Conservation (phyloP, 2,329 filamentous ascomycete species). For the Chaetoscypha palmicola region DNA sequence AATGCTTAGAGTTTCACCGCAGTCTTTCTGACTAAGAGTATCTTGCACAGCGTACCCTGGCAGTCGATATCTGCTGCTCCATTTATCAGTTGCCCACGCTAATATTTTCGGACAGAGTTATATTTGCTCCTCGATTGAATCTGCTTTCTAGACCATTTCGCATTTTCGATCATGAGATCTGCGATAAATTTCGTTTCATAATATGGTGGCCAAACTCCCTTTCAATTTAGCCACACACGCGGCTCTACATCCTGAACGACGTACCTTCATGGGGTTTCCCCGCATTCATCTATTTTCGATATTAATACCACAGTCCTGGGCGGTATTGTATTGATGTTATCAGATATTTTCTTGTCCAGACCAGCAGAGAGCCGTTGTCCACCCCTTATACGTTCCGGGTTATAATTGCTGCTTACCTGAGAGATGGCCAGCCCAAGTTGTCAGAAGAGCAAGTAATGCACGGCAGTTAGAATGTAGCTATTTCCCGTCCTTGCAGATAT, state of each 20-base stretch:
- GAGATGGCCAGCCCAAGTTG: background rate
- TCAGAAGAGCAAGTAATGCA: background rate
- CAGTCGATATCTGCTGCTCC: too few species aligned
- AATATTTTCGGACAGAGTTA: too few species aligned
- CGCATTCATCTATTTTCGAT: conserved; percentile 11
- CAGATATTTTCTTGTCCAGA: conserved; percentile 5
- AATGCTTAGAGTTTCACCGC: too few species aligned
- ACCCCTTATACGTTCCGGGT: background rate
- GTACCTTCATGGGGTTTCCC: conserved; percentile 6
- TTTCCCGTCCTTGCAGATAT: background rate
- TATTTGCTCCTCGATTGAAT: too few species aligned
- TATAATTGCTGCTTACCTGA: background rate
- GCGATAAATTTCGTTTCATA: conserved; percentile 1
- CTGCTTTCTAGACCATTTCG: too few species aligned
- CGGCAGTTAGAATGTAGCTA: conserved; percentile 5
- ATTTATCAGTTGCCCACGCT: too few species aligned
- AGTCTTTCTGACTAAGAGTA: too few species aligned
- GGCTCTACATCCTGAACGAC: conserved; percentile 4
- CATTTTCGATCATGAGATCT: conserved; percentile 1
- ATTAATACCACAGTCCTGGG: conserved; percentile 6
- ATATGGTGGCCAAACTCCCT: background rate
- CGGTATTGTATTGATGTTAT: conserved; percentile 5
- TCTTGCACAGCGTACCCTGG: too few species aligned
- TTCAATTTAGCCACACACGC: conserved; percentile 10
- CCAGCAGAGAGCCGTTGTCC: background rate